phyloP scores from a whole-genome alignment of 768 basidiomycete species.

The Psilocybe tampanensis region DNA sequence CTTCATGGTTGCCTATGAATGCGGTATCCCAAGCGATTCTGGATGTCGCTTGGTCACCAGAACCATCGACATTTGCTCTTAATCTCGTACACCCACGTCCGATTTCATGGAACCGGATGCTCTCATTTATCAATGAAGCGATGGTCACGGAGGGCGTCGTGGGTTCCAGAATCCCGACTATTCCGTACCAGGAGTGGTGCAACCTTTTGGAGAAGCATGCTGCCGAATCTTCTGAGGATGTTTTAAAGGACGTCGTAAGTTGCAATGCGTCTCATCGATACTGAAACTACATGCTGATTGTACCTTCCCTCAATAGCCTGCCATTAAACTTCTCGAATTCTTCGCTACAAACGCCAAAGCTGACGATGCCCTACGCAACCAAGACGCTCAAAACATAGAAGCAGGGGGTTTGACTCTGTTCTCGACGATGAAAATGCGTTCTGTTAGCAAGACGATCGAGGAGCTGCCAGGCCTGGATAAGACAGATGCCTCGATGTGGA shows the following conservation, averaged over 20 bases:
- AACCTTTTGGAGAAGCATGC: slow-evolving; percentile 13
- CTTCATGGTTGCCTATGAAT: slow-evolving; percentile 38
- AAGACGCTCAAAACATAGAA: slow-evolving; percentile 10
- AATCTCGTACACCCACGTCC: slow-evolving; percentile 40
- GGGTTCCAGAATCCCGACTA: slow-evolving; percentile 9
- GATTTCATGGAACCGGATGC: slow-evolving; percentile 28
- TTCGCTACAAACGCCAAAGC: slow-evolving; percentile 23
- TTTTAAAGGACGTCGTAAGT: slow-evolving; percentile 19
- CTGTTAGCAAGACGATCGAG: slow-evolving; percentile 36
- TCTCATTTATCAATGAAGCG: slow-evolving; percentile 21
- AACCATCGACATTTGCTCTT: slow-evolving; percentile 19
- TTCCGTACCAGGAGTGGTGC: slow-evolving; percentile 22
- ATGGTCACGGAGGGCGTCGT: slow-evolving; percentile 17
- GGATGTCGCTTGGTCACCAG: slow-evolving; percentile 28
- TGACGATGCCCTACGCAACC: slow-evolving; percentile 18
- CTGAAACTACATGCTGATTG: neutral
- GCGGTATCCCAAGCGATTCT: slow-evolving; percentile 29
- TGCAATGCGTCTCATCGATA: neutral
- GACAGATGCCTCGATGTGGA: slow-evolving; percentile 32
- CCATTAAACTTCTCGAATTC: slow-evolving; percentile 36
- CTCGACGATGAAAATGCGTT: slow-evolving; percentile 27
- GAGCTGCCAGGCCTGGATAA: slow-evolving; percentile 24
- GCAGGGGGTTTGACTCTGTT: slow-evolving; percentile 28
- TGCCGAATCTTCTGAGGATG: slow-evolving; percentile 5
- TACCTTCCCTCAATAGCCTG: slow-evolving; percentile 28